Evolutionary conservation across 768 basidiomycete genomes (phyloP).

Genomic region (Trametes gibbosa): DNA sequence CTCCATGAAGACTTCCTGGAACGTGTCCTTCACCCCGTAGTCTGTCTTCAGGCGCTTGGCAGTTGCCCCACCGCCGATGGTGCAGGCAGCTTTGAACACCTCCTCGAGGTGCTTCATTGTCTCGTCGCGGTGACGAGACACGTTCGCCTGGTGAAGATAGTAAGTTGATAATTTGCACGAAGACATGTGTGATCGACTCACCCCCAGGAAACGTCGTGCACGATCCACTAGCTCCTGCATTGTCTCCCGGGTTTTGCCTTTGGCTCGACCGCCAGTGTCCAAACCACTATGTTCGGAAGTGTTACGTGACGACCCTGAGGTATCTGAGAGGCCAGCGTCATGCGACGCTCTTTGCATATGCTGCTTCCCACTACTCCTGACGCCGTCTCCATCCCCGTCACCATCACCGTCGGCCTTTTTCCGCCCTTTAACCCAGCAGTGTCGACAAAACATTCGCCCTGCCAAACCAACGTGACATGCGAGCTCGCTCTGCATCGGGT

Average conservation of each 20-base stretch:
- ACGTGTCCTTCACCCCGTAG: conserved; percentile 35
- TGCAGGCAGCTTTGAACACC: background rate
- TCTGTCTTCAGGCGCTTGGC: conserved; percentile 25
- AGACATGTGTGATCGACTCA: background rate
- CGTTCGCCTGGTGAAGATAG: background rate
- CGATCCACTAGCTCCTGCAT: background rate
- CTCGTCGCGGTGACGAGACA: background rate
- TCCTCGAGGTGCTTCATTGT: background rate
- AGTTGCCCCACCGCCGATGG: conserved; percentile 1
- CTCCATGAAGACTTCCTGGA: conserved; percentile 29
- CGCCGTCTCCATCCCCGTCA: too few relatives aligned
- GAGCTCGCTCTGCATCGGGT: conserved; percentile 46
- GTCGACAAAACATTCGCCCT: conserved; percentile 39
- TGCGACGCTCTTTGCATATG: background rate
- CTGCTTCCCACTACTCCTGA: background rate
- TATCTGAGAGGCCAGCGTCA: too few relatives aligned
- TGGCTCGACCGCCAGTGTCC: too few relatives aligned
- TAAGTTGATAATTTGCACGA: background rate
- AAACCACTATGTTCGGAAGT: too few relatives aligned
- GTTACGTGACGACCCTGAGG: background rate
- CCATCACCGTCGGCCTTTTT: background rate
- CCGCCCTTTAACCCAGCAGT: conserved; percentile 32
- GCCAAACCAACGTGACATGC: conserved; percentile 41
- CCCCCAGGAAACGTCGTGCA: background rate
- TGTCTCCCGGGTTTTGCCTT: background rate